These are phyloP conservation scores for Aspergillus sp. DNA, from an alignment of 2,329 filamentous ascomycete genomes.

Conservation along the genomic window DNA sequence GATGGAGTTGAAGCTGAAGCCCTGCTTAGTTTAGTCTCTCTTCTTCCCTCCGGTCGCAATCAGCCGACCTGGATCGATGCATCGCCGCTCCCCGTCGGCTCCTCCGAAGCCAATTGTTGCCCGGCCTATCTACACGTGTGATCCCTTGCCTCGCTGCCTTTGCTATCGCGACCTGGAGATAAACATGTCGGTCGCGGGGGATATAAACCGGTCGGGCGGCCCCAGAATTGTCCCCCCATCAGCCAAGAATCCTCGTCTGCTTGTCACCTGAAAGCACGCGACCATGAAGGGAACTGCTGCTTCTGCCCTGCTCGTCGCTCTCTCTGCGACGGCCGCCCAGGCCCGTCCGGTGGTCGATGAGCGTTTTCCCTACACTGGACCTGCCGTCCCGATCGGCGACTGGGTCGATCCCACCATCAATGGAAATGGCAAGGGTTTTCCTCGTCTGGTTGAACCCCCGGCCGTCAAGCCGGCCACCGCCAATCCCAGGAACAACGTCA, in stretches of 20 bases:
- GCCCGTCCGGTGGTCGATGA: constrained; percentile 43
- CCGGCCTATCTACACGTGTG: constrained; percentile 12
- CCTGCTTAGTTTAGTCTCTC: background rate
- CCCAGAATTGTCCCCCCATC: background rate
- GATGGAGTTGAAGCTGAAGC: background rate
- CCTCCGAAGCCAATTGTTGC: constrained; percentile 8
- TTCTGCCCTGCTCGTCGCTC: constrained; percentile 24
- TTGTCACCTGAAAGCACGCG: background rate
- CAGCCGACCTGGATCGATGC: background rate
- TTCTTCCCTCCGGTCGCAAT: background rate
- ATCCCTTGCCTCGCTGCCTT: background rate
- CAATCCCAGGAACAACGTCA: constrained; percentile 55
- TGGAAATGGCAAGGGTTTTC: constrained; percentile 56
- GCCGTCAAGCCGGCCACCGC: constrained; percentile 49
- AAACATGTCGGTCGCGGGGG: background rate
- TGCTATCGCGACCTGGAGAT: background rate
- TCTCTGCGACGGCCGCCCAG: constrained; percentile 22
- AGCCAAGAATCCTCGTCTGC: background rate
- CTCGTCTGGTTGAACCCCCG: constrained; percentile 52
- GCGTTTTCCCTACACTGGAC: constrained; percentile 51
- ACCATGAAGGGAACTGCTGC: constrained; percentile 26
- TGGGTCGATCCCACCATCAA: constrained; percentile 55
- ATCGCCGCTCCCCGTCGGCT: background rate
- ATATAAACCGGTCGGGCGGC: background rate
- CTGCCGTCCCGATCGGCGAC: constrained; percentile 52